Evolutionary conservation across 2,329 filamentous ascomycete genomes (phyloP).

Genomic region (Trichoderma citrinoviride): DNA sequence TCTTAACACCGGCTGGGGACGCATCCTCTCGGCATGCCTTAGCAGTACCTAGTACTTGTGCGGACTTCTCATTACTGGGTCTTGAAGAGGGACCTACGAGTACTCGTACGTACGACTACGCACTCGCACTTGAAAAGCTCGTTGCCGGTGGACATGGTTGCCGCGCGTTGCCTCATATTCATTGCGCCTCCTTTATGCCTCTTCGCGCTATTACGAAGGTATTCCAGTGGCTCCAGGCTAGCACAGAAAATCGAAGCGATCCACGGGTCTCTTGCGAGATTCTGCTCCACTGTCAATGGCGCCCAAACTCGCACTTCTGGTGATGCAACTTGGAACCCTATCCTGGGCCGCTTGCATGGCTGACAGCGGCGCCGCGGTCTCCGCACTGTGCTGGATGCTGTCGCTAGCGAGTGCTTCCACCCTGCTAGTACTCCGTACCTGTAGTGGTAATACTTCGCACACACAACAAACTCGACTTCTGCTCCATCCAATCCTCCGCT

Average conservation of each 20-base stretch:
- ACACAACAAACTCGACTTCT: background rate
- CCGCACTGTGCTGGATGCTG: background rate
- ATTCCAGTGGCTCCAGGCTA: background rate
- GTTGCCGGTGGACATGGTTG: background rate
- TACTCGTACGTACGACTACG: too few relatives aligned
- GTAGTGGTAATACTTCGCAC: background rate
- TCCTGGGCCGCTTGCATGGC: background rate
- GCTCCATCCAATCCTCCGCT: constrained; percentile 4
- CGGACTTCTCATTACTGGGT: too few relatives aligned
- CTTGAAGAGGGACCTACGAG: background rate
- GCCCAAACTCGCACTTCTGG: background rate
- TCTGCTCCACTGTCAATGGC: constrained; percentile 1
- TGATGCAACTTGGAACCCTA: background rate
- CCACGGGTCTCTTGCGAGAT: background rate
- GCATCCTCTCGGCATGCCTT: too few relatives aligned
- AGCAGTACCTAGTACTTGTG: too few relatives aligned
- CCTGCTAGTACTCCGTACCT: background rate
- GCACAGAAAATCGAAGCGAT: background rate
- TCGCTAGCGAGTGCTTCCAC: background rate
- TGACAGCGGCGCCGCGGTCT: background rate
- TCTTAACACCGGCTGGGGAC: too few relatives aligned
- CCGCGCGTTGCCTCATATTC: background rate
- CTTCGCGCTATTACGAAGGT: background rate
- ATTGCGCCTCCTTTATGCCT: background rate
- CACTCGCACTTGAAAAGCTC: background rate